phyloP scores from a whole-genome alignment of 2,329 filamentous ascomycete genomes.

The Colletotrichum scovillei region DNA sequence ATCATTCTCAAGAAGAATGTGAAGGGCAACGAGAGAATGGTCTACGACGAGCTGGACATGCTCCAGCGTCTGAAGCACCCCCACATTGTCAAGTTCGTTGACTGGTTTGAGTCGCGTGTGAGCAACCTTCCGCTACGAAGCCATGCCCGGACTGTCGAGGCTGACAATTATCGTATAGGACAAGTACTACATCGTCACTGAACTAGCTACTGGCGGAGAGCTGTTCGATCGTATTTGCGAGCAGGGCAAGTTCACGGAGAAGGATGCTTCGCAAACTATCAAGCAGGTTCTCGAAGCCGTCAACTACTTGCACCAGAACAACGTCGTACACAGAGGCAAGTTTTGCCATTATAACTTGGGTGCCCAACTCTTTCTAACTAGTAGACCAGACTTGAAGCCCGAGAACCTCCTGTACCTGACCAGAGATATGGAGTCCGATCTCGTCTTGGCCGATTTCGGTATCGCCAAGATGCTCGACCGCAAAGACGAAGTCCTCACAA shows the following conservation, averaged over 20 bases:
- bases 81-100: conserved; percentile 96
- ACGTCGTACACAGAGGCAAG: conserved; percentile 93
- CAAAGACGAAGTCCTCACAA: conserved; percentile 91
- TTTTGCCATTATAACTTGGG: background rate
- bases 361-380: conserved; percentile 29
- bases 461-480: conserved; percentile 98
- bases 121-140: conserved; percentile 43
- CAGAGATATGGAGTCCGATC: conserved; percentile 78
- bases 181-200: conserved; percentile 99
- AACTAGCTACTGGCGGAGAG: conserved; percentile 95
- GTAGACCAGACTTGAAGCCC: conserved; percentile 85
- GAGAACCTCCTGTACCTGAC: conserved; percentile 97
- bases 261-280: conserved; percentile 96
- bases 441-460: conserved; percentile 96
- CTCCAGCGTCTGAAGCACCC: conserved; percentile 91
- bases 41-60: conserved; percentile 96
- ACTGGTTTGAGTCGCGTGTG: conserved; percentile 99
- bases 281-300: conserved; percentile 93
- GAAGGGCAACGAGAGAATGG: conserved; percentile 98
- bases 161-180: conserved; percentile 67
- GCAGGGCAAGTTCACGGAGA: conserved; percentile 97
- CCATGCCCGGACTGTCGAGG: background rate
- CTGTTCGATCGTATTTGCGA: conserved; percentile 98
- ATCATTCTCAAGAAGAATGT: conserved; percentile 99
- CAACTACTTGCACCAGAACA: conserved; percentile 92